Conservation (phyloP, 495 filamentous ascomycete species). For the Aspergillus nidulans region DNA sequence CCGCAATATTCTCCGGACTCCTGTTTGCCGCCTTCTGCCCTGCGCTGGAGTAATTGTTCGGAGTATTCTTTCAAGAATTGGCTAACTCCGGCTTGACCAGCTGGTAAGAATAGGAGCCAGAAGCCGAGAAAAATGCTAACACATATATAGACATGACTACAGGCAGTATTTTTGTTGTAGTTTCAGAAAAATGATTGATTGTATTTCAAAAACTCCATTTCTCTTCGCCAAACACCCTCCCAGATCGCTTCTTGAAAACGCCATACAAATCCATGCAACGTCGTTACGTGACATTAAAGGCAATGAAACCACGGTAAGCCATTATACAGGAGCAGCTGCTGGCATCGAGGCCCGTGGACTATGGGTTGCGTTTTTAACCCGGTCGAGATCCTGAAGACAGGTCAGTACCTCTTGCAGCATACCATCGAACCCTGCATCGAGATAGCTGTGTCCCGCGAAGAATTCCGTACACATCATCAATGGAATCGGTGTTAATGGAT, state of each 20-base stretch:
- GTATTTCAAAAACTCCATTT: background rate
- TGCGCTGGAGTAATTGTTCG: background rate
- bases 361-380: conserved; percentile 18
- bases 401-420: conserved; percentile 19
- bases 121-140: background rate
- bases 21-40: background rate
- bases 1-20: background rate
- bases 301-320: background rate
- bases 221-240: background rate
- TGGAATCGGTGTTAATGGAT: conserved; percentile 23
- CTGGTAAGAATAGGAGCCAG: background rate
- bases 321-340: background rate
- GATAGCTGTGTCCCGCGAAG: conserved; percentile 17
- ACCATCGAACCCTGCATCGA: conserved; percentile 18
- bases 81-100: background rate
- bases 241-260: background rate
- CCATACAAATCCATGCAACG: background rate
- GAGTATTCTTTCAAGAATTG: background rate
- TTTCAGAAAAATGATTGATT: background rate
- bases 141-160: background rate
- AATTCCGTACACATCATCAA: conserved; percentile 24
- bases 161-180: background rate
- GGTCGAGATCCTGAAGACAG: conserved; percentile 19
- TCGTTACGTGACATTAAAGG: background rate
- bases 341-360: conserved; percentile 7